These are phyloP conservation scores for Fusarium coicis DNA, from an alignment of 2,329 filamentous ascomycete species.

Conservation along the genomic window DNA sequence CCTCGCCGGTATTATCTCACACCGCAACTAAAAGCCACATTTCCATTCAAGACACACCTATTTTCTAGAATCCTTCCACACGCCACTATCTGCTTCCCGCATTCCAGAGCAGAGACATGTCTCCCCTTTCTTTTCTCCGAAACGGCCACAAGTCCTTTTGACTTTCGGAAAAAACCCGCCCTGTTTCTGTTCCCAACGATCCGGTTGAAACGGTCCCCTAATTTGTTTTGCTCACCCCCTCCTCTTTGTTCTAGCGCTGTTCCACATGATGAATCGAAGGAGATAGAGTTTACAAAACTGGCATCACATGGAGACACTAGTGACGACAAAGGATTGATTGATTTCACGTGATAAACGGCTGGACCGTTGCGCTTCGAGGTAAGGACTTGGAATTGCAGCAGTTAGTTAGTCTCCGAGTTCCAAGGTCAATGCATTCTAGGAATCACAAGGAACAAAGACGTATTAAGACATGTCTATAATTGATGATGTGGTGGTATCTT, in stretches of 20 bases:
- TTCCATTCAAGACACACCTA: not conserved
- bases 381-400: not conserved
- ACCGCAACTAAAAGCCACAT: constrained; percentile 18
- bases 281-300: constrained; percentile 15
- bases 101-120: constrained; percentile 23
- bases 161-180: constrained; percentile 8
- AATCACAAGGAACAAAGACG: not conserved
- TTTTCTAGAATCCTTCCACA: constrained; percentile 14
- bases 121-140: not conserved
- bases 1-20: not conserved
- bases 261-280: constrained; percentile 2
- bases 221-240: not conserved
- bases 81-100: constrained; percentile 17
- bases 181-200: constrained; percentile 10
- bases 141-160: constrained; percentile 22
- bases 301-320: not conserved
- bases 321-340: not conserved
- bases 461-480: not conserved
- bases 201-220: constrained; percentile 16
- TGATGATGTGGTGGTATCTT: constrained; percentile 30
- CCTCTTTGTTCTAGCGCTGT: constrained; percentile 17
- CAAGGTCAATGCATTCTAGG: too few relatives aligned
- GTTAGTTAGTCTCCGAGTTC: too few relatives aligned
- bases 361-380: accelerated
- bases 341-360: not conserved